Base-by-base conservation (phyloP, 768 basidiomycete genomes). In the Kwoniella dendrophila region DNA sequence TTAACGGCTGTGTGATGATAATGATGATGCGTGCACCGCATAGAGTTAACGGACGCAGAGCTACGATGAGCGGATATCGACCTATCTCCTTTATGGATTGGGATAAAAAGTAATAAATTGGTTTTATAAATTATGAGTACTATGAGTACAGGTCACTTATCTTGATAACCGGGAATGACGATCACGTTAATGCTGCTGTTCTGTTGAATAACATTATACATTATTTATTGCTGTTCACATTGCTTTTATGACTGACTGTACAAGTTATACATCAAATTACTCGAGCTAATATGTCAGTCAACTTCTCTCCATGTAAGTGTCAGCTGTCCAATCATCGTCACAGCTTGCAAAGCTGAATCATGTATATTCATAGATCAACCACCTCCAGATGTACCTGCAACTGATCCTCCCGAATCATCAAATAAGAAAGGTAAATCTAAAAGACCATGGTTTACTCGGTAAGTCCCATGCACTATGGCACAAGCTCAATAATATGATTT, bases 361-460 rank as follows among this genome's bases (percentile, higher is more conserved):
- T 22, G 24, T 50, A 7, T 18, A 30, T 43, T 18, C 6, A 32
- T 14, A 77, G 76, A 78, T 45, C 77, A 77, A 68, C 75, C 76
- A 40, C 77, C 77, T 3, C 77, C 77, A 16, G 75, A 77, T 43
- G 73, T 74, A 7, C 77, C 76, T 29, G 67, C 72, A 18, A 64
- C 70, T 8, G 74, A 75, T 36, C 74, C 74, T 12, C 74, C 72
- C 12, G 67, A 72, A 27, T 59, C 69, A 11, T 64, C 74, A 12
- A 65, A 68, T 67, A 26, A 69, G 70, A 77, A 77, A 55, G 66
- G 67, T 1, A 76, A 76, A 62, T 54, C 65, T 20, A 61, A 80
- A 62, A 80, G 82, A 58, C 81, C 85, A 18, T 87, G 87, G 86
- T 86, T 86, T 58, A 83, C 84, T 18, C 60, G 77, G 76, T 77